phyloP scores from a whole-genome alignment of 192 early-diverging fungal genomes.

The Allomyces macrogynus region DNA sequence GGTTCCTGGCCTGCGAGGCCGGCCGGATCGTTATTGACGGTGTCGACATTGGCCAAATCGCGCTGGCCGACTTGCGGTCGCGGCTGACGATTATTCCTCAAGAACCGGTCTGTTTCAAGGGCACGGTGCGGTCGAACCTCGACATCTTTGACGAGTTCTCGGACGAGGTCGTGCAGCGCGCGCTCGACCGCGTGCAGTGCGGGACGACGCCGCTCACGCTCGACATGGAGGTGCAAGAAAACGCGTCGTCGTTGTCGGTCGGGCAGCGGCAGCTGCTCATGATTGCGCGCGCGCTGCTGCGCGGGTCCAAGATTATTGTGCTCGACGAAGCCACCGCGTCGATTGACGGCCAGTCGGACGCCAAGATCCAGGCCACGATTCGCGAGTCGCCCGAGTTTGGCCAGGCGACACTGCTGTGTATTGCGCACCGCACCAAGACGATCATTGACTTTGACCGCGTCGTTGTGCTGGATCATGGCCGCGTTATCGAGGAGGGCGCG shows the following conservation, averaged over 20 bases:
- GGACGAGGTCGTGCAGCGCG: constrained; percentile 59
- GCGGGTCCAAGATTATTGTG: constrained; percentile 42
- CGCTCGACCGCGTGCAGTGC: constrained; percentile 45
- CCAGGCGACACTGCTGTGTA: constrained; percentile 55
- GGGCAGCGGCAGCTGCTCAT: constrained; percentile 63
- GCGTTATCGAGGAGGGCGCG: constrained; percentile 60
- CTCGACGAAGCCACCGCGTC: constrained; percentile 80
- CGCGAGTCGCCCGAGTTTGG: constrained; percentile 43
- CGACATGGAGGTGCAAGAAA: constrained; percentile 65
- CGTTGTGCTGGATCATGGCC: constrained; percentile 57
- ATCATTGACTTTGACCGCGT: constrained; percentile 69
- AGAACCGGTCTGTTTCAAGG: constrained; percentile 63
- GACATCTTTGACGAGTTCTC: constrained; percentile 66
- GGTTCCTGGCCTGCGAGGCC: constrained; percentile 49
- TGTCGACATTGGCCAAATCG: constrained; percentile 47
- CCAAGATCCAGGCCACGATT: constrained; percentile 72
- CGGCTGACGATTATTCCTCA: constrained; percentile 78
- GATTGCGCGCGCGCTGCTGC: constrained; percentile 56
- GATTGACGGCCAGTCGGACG: constrained; percentile 72
- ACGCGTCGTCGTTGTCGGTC: constrained; percentile 56
- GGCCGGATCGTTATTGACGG: constrained; percentile 54
- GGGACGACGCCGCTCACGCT: constrained; percentile 16
- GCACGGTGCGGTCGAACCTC: constrained; percentile 66
- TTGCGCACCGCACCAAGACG: constrained; percentile 74
- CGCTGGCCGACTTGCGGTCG: constrained; percentile 57